Evolutionary conservation across 169 alveolate genomes (phyloP), one percentile per base, ranked within the genome.

Genomic region (Eimeria acervulina): DNA sequence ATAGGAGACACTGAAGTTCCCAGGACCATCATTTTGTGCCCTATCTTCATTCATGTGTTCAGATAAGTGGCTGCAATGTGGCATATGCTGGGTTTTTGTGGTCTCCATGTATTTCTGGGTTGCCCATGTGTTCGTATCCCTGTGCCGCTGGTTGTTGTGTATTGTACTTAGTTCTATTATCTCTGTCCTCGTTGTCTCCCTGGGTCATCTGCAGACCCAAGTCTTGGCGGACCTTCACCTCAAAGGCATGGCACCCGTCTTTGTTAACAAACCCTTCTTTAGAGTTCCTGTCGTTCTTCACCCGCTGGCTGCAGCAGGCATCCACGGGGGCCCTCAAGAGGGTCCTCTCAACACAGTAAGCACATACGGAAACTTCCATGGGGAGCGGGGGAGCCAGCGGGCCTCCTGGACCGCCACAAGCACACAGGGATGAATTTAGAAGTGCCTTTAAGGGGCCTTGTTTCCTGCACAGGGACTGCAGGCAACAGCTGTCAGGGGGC

Each of bases 241-340:
- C 15, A 72, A 91, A 19, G 96, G 96, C 44, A 93, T 93, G 96
- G 84, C 90, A 10, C 93, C 76, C 36, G 88, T 93, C 47, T 80
- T 61, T 31, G 87, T 81, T 10, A 26, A n/a, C 76, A 59, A 51
- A 31, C 96, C 96, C 78, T 47, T n/a, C 17, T 93, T 81, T 72
- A 74, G 80, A 17, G 31, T 42, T 6, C 96, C 96, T 19, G 83
- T 83, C 15, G 40, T 66, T 15, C 93, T 93, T 52, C 47, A 66
- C 21, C 96, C 96, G 6, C 84, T 74, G 31, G 61, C 61, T 72
- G 94, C 94, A 13, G 95, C 95, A 36, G 89, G 89, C 13, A 2
- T 51, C 4, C 38, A 42, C 52, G 72, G 19, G 36, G 93, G 42
- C 28, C 42, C 28, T 31, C 55, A 21, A 36, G 93, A 63, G 80